phyloP scores from a whole-genome alignment of 129 eudicot species.

The Centaurea solstitialis region DNA sequence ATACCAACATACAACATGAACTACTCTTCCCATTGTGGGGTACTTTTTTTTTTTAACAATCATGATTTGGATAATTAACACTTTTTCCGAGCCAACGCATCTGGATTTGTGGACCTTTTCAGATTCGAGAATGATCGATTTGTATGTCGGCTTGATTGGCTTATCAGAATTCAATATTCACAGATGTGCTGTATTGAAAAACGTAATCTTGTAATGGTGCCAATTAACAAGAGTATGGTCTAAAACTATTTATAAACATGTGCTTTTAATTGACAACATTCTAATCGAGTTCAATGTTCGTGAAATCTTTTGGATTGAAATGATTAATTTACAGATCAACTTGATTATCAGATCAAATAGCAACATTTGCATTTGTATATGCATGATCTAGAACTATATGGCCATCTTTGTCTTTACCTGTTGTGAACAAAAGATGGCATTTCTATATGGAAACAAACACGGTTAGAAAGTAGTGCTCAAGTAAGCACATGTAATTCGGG shows the following conservation, averaged over 20 bases:
- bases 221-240: background rate
- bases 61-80: slow-evolving; percentile 16
- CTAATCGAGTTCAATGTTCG: background rate
- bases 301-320: background rate
- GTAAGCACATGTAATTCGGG: background rate
- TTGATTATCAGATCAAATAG: background rate
- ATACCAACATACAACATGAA: slow-evolving; percentile 29
- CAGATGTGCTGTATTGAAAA: background rate
- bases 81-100: background rate
- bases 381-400: background rate
- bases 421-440: background rate
- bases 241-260: background rate
- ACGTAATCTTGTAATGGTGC: background rate
- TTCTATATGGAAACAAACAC: background rate
- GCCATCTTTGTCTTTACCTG: background rate
- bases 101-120: background rate
- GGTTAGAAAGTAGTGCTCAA: background rate
- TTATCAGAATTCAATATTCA: background rate
- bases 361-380: too few relatives aligned
- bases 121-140: background rate
- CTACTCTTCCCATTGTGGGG: slow-evolving; percentile 18
- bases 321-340: background rate
- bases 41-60: background rate
- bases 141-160: background rate
- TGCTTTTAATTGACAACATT: background rate